Evolutionary conservation across 371 early-diverging fungal genomes (phyloP).

Genomic region (Dinochytrium kinnereticum): DNA sequence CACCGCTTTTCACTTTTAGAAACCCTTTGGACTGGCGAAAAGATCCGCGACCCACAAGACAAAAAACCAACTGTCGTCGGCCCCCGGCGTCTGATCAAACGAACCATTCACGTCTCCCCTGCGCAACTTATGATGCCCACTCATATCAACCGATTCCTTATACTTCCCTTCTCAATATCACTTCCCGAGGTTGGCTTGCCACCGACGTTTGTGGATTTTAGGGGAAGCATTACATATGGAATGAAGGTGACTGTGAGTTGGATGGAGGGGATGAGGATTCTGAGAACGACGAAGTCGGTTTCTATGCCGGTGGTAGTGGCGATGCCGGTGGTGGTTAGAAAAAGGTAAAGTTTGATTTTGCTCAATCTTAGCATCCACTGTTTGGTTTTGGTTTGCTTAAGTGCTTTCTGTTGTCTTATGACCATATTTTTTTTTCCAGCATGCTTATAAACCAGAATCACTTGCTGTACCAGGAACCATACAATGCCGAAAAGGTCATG

Average conservation of each 20-base stretch:
- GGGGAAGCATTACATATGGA: constrained; percentile 5
- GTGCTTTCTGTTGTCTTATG: background rate
- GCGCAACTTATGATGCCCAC: background rate
- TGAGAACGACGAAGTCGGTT: background rate
- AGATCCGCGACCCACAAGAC: background rate
- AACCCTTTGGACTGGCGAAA: background rate
- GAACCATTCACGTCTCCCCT: background rate
- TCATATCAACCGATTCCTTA: background rate
- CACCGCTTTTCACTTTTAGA: background rate
- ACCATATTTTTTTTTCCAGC: background rate
- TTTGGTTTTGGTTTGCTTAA: no score
- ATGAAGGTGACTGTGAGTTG: background rate
- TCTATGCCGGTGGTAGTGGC: background rate
- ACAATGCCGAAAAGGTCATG: constrained; percentile 8
- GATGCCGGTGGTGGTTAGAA: background rate
- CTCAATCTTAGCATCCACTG: background rate
- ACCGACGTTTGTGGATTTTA: constrained; percentile 10
- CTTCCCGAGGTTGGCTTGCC: constrained; percentile 12
- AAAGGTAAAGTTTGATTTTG: background rate
- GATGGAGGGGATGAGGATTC: background rate
- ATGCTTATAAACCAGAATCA: constrained; percentile 4
- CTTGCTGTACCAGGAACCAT: constrained; percentile 7
- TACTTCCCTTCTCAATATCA: background rate
- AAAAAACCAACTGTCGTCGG: background rate
- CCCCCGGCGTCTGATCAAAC: constrained; percentile 7